phyloP scores from a whole-genome alignment of 192 early-diverging fungal genomes.

The Umbelopsis isabellina region DNA sequence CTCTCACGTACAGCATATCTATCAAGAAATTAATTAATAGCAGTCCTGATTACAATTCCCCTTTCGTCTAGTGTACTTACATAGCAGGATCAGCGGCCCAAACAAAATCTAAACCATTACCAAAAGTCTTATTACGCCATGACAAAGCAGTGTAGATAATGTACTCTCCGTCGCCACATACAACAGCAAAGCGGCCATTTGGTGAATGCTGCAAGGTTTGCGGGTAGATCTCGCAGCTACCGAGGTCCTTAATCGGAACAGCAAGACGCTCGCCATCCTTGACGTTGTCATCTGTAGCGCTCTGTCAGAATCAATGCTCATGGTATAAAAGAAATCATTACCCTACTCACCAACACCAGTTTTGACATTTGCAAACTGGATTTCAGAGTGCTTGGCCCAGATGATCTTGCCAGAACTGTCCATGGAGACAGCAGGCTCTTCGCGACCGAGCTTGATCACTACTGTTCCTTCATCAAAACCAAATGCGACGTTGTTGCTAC shows the following conservation, averaged over 20 bases:
- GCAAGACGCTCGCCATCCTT: constrained; percentile 93
- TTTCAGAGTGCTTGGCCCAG: constrained; percentile 97
- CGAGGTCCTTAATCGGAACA: constrained; percentile 90
- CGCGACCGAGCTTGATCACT: constrained; percentile 93
- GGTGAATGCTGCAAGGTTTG: constrained; percentile 95
- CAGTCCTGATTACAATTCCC: neutral
- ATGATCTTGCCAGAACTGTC: constrained; percentile 96
- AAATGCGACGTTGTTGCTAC: constrained; percentile 91
- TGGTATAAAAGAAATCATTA: neutral
- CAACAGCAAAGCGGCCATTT: constrained; percentile 98
- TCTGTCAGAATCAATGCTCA: neutral
- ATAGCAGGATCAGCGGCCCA: constrained; percentile 97
- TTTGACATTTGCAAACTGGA: constrained; percentile 94
- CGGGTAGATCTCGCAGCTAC: constrained; percentile 97
- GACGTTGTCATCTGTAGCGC: constrained; percentile 67
- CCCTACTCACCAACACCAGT: constrained; percentile 58
- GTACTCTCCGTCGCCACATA: constrained; percentile 98
- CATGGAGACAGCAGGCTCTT: constrained; percentile 97
- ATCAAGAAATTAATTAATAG: neutral
- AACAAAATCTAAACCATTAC: constrained; percentile 93
- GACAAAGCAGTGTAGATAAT: constrained; percentile 99
- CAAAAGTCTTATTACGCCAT: constrained; percentile 99
- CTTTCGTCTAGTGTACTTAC: constrained; percentile 37
- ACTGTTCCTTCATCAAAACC: constrained; percentile 97
- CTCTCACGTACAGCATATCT: constrained; percentile 96